Conservation (phyloP, 768 basidiomycete species). For the Paxillus ammoniavirescens region DNA sequence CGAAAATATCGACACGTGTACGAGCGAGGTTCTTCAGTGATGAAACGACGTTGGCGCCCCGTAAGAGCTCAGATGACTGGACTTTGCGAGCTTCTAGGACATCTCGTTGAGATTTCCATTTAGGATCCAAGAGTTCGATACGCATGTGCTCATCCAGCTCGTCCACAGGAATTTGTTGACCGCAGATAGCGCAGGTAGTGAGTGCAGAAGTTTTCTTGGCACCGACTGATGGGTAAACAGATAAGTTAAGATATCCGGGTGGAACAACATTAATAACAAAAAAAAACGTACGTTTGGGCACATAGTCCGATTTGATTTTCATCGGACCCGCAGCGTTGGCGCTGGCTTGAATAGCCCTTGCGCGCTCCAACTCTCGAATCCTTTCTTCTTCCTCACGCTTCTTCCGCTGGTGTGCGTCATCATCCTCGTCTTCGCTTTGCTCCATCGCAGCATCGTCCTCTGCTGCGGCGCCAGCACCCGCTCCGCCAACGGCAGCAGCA, state of each 20-base stretch:
- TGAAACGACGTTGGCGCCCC: constrained; percentile 90
- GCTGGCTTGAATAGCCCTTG: constrained; percentile 77
- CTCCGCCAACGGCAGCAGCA: constrained; percentile 72
- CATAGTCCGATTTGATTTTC: constrained; percentile 96
- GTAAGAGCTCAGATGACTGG: constrained; percentile 82
- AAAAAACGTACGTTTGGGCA: constrained; percentile 77
- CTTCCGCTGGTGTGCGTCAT: constrained; percentile 55
- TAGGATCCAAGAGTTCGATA: constrained; percentile 94
- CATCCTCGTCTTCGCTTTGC: constrained; percentile 86
- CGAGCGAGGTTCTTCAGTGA: constrained; percentile 92
- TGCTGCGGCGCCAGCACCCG: constrained; percentile 42
- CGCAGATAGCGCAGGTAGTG: constrained; percentile 90
- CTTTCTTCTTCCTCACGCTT: constrained; percentile 70
- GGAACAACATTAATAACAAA: not conserved
- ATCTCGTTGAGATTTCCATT: constrained; percentile 97
- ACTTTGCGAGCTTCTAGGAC: constrained; percentile 86
- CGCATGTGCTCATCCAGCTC: constrained; percentile 98
- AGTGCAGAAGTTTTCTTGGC: constrained; percentile 60
- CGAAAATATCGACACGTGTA: constrained; percentile 97
- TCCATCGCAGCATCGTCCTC: constrained; percentile 67
- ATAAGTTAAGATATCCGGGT: constrained; percentile 3
- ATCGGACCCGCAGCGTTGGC: constrained; percentile 77
- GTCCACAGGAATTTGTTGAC: constrained; percentile 94
- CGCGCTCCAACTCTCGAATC: constrained; percentile 68
- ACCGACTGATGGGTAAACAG: constrained; percentile 49